Base-by-base conservation (phyloP, 192 early-diverging fungal genomes). In the Podochytrium sp. region DNA sequence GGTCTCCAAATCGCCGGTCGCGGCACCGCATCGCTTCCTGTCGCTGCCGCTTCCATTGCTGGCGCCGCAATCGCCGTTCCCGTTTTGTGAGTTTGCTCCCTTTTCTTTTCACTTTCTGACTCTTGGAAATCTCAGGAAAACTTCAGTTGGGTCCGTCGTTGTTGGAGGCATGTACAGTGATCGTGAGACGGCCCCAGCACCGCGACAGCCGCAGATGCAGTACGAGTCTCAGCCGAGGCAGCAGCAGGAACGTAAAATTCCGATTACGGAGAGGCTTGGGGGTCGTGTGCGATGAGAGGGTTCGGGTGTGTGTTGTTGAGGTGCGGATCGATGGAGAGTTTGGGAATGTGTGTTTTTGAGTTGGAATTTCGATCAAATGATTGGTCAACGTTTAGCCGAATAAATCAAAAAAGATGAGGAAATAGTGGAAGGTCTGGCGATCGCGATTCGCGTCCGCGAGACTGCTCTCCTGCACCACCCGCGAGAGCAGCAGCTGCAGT, bases 151-250 rank as follows among this genome's bases (percentile, higher is more conserved):
- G 4, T 34, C 69, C 27, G 69, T 71, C 4, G 69, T 71, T 51
- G 52, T 71, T 37, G 69, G 69, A 16, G 69, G 69, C 23, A 57
- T 71, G 53, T 71, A 71, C 32, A 27, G 20, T 10, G 69, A 71
- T 32, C 23, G 69, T 20, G 32, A 59, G 7, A 56, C 23, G 39
- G 52, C n/a, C n/a, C n/a, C n/a, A n/a, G n/a, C n/a, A n/a, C n/a
- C n/a, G n/a, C n/a, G n/a, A n/a, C n/a, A n/a, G n/a, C n/a, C n/a
- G n/a, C n/a, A n/a, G n/a, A n/a, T n/a, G n/a, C n/a, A n/a, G n/a
- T n/a, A n/a, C n/a, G 23, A 6, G 52, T 4, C 23, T n/a, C 16
- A 2, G 10, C 40, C 0, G 41, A 56, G 6, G 38, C 27, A 7
- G 27, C 35, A 23, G 55, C 0, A 40, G 35, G n/a, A 6, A 32